Conservation (phyloP, 352 stramenopile genomes). For the Pythium chondricola region DNA sequence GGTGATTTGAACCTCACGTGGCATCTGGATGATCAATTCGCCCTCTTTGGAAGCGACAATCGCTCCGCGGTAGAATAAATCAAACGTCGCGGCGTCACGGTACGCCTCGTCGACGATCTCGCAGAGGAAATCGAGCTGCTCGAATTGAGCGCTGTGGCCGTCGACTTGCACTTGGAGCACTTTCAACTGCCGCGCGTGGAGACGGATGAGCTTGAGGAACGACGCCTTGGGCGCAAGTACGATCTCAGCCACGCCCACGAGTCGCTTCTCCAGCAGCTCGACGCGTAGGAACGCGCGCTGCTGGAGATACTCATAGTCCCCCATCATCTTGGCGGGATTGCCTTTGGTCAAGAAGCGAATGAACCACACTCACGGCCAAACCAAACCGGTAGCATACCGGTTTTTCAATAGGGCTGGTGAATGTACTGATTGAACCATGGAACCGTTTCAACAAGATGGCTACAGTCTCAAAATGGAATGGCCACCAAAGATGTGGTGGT, state of each 20-base stretch:
- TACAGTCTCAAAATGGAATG: too few relatives aligned
- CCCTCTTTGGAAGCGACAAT: slow-evolving; percentile 82
- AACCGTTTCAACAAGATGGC: neutral
- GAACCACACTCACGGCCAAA: neutral
- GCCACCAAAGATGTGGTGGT: too few relatives aligned
- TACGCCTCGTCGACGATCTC: slow-evolving; percentile 79
- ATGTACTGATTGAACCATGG: too few relatives aligned
- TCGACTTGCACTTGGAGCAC: slow-evolving; percentile 54
- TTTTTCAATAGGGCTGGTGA: neutral
- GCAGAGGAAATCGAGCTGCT: slow-evolving; percentile 74
- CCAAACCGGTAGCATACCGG: neutral
- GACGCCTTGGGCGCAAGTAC: slow-evolving; percentile 55
- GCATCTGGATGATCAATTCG: slow-evolving; percentile 74
- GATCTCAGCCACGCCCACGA: slow-evolving; percentile 64
- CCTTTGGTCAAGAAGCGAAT: neutral
- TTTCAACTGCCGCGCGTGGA: slow-evolving; percentile 70
- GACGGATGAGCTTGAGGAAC: slow-evolving; percentile 48
- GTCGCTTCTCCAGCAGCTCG: slow-evolving; percentile 57
- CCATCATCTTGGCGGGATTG: slow-evolving; percentile 41
- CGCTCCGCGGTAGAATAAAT: slow-evolving; percentile 79
- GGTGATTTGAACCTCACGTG: slow-evolving; percentile 45
- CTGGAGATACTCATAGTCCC: slow-evolving; percentile 82
- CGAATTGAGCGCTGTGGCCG: slow-evolving; percentile 48
- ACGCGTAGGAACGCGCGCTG: slow-evolving; percentile 73
- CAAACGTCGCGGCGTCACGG: slow-evolving; percentile 70